Percentiles rank a stretch among this genome's conserved stretches.
Evolutionary conservation across 2,329 filamentous ascomycete species (phyloP).

Genomic region (Chrysoporthe austroafricana): DNA sequence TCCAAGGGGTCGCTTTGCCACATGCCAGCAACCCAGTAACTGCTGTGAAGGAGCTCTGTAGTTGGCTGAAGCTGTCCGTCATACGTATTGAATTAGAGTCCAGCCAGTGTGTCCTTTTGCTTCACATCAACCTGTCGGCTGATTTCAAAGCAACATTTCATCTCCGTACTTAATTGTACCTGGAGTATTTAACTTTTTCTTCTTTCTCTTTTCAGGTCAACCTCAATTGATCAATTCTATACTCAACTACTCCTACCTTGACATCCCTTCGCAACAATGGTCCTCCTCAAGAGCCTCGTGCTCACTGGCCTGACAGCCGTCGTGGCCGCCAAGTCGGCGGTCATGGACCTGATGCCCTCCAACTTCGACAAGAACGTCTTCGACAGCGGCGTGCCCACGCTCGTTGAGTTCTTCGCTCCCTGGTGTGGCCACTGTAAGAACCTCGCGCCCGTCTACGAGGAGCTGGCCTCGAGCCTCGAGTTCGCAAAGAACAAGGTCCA

Average conservation of each 20-base stretch:
- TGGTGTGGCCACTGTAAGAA: slow-evolving; percentile 99
- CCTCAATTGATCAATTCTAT: slow-evolving; percentile 14
- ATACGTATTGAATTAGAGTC: background rate
- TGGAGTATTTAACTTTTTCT: slow-evolving; percentile 15
- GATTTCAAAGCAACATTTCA: slow-evolving; percentile 42
- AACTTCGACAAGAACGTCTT: slow-evolving; percentile 94
- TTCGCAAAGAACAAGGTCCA: slow-evolving; percentile 73
- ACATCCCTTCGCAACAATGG: slow-evolving; percentile 43
- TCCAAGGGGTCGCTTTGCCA: slow-evolving; percentile 14
- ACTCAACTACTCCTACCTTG: background rate
- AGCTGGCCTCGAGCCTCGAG: slow-evolving; percentile 77
- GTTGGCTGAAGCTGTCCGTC: slow-evolving; percentile 8
- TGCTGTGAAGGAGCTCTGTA: slow-evolving; percentile 14
- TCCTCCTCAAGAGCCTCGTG: slow-evolving; percentile 64
- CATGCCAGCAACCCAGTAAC: slow-evolving; percentile 1
- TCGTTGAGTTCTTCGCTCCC: slow-evolving; percentile 97
- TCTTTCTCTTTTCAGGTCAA: slow-evolving; percentile 9
- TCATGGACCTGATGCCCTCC: slow-evolving; percentile 83
- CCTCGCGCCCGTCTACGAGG: slow-evolving; percentile 92
- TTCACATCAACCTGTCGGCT: slow-evolving; percentile 22
- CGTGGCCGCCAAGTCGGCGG: slow-evolving; percentile 74
- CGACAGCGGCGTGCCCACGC: slow-evolving; percentile 89
- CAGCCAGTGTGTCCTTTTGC: slow-evolving; percentile 26
- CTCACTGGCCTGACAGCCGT: slow-evolving; percentile 58
- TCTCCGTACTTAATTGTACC: slow-evolving; percentile 6